Percentiles rank a stretch among this genome's conserved stretches.
phyloP scores from a whole-genome alignment of 2,329 filamentous ascomycete species.

The Cercospora zeina region DNA sequence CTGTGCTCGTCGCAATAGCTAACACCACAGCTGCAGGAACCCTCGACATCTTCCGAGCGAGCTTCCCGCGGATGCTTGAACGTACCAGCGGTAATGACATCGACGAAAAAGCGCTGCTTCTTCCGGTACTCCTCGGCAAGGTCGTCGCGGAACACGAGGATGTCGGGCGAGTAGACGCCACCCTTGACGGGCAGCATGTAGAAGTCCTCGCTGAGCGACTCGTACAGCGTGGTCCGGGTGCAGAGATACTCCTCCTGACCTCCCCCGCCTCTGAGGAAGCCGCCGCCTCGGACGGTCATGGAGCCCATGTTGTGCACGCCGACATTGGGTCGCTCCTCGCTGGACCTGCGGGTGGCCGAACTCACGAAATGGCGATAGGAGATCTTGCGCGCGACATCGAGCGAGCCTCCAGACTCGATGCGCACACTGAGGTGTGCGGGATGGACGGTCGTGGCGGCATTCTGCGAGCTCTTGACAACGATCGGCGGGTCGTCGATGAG shows the following conservation, averaged over 20 bases:
- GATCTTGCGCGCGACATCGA: conserved; percentile 51
- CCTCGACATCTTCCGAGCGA: conserved; percentile 38
- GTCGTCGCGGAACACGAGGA: conserved; percentile 58
- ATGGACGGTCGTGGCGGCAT: conserved; percentile 18
- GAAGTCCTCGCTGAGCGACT: conserved; percentile 58
- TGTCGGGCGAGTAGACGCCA: conserved; percentile 58
- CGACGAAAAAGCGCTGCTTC: conserved; percentile 58
- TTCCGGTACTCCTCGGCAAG: conserved; percentile 47
- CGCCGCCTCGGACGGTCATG: conserved; percentile 61
- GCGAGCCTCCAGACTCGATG: conserved; percentile 55
- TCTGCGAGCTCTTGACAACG: conserved; percentile 26
- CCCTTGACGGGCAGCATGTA: conserved; percentile 62
- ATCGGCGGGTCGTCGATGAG: conserved; percentile 48
- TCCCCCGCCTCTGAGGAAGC: conserved; percentile 60
- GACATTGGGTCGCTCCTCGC: conserved; percentile 44
- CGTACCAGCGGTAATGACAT: conserved; percentile 61
- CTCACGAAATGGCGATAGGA: conserved; percentile 31
- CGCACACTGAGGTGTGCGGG: conserved; percentile 43
- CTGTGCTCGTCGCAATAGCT: conserved; percentile 51
- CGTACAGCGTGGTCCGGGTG: conserved; percentile 60
- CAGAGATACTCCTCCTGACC: conserved; percentile 65
- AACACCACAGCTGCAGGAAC: conserved; percentile 43
- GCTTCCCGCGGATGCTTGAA: conserved; percentile 57
- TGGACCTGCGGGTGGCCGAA: conserved; percentile 27
- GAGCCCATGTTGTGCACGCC: conserved; percentile 66